Evolutionary conservation across 1,284 basidiomycete genomes (phyloP).

Genomic region (Ganoderma sinense): DNA sequence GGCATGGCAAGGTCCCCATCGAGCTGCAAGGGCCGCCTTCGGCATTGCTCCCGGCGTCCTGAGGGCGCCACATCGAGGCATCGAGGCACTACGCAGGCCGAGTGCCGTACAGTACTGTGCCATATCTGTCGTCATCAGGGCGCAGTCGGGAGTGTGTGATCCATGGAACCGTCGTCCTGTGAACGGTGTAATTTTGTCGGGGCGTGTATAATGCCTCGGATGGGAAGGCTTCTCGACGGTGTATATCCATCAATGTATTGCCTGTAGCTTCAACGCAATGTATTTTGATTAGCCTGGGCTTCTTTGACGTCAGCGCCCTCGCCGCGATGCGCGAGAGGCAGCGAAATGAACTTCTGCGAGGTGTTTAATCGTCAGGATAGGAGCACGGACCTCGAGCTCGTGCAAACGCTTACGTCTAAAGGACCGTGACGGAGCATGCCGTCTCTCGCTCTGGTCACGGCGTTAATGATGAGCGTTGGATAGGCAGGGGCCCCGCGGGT

Average conservation of each 20-base stretch:
- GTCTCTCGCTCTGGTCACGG: not conserved
- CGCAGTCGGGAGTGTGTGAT: not conserved
- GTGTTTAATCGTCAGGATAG: not conserved
- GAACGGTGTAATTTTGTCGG: not conserved
- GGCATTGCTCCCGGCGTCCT: not conserved
- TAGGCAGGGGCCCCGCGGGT: not conserved
- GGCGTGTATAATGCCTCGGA: not conserved
- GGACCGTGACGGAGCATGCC: not conserved
- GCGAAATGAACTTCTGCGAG: not conserved
- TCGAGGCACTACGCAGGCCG: constrained; percentile 1
- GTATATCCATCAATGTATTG: not conserved
- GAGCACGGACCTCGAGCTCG: not conserved
- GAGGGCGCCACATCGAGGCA: not conserved
- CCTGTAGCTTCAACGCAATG: not conserved
- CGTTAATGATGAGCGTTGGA: not conserved
- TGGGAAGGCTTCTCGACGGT: not conserved
- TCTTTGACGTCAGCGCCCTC: not conserved
- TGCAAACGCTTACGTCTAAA: not conserved
- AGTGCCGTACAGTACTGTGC: not conserved
- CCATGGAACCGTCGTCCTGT: not conserved
- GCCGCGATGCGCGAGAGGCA: not conserved
- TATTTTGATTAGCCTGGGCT: not conserved
- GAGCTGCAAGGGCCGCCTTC: not conserved
- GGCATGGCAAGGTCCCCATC: constrained; percentile 19
- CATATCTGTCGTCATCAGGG: not conserved